These are phyloP conservation scores for Shiraia sp. DNA, from an alignment of 2,329 filamentous ascomycete species.

Conservation along the genomic window DNA sequence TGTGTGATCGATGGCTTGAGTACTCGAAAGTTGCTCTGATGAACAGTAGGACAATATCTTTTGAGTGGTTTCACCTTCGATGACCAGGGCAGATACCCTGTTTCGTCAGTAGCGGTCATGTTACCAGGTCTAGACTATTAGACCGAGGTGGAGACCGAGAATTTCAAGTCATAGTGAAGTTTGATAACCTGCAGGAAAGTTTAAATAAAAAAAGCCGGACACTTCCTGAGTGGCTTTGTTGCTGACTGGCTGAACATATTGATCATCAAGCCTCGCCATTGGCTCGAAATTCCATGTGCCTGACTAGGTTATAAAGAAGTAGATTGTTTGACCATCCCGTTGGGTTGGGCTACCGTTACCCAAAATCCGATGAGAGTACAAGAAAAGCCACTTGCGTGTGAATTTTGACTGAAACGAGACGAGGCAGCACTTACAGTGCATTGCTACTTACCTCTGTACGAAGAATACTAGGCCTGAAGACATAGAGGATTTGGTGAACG, in stretches of 20 bases:
- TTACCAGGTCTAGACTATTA: slow-evolving; percentile 10
- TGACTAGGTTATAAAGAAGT: no score
- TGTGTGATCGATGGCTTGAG: slow-evolving; percentile 1
- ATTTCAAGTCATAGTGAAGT: neutral
- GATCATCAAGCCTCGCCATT: neutral
- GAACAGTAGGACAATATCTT: slow-evolving; percentile 18
- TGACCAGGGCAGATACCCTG: slow-evolving; percentile 3
- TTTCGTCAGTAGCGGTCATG: slow-evolving; percentile 13
- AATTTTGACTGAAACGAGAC: no score
- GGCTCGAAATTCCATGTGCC: neutral
- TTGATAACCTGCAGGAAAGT: slow-evolving; percentile 4
- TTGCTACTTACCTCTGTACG: no score
- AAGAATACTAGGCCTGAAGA: no score
- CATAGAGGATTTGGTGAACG: no score
- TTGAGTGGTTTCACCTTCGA: slow-evolving; percentile 13
- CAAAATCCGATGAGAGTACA: no score
- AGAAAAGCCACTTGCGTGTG: no score
- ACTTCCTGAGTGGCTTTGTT: slow-evolving; percentile 1
- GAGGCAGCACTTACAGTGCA: no score
- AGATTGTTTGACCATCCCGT: no score
- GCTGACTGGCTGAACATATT: neutral
- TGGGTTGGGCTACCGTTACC: no score
- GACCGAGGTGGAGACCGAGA: slow-evolving; percentile 7
- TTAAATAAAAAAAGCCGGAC: slow-evolving; percentile 5
- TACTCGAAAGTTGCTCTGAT: slow-evolving; percentile 5